Evolutionary conservation across 1,139 yeast species (phyloP).

Genomic region (Saccharomyces hybrid): DNA sequence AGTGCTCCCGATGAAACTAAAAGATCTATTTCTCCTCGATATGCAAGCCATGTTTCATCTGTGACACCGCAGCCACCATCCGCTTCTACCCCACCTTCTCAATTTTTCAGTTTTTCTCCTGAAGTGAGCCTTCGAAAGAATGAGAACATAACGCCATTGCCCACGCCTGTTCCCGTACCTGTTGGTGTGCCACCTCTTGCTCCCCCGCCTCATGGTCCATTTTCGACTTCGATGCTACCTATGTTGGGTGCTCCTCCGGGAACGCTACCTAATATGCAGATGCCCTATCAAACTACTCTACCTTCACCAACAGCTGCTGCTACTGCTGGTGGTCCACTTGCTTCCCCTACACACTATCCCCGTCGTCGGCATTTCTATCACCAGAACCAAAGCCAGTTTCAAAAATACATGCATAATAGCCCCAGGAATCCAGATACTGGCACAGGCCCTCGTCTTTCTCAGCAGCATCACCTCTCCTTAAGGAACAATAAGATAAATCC

Average conservation of each 20-base stretch:
- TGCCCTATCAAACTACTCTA: neutral
- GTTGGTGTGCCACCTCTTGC: neutral
- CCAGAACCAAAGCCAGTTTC: conserved; percentile 1
- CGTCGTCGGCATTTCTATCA: neutral
- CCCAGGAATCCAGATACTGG: neutral
- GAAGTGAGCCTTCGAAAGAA: neutral
- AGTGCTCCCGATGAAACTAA: neutral
- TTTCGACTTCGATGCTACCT: neutral
- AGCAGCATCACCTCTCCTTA: conserved; percentile 3
- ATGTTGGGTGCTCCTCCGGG: neutral
- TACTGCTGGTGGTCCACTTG: neutral
- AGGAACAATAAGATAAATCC: neutral
- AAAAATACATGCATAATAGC: neutral
- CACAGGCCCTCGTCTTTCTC: conserved; percentile 3
- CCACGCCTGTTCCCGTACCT: conserved; percentile 1
- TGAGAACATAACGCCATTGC: neutral
- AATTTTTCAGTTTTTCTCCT: neutral
- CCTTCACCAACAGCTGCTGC: conserved; percentile 1
- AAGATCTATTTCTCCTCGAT: neutral
- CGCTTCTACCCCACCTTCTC: neutral
- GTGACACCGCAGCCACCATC: neutral
- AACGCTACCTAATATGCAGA: neutral
- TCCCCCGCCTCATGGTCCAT: neutral
- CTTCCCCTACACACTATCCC: neutral
- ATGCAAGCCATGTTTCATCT: neutral